A percentile compares a stretch with the other conserved stretches of the same genome.
phyloP scores from a whole-genome alignment of 1,284 basidiomycete genomes.

The Tilletiaria anomala region DNA sequence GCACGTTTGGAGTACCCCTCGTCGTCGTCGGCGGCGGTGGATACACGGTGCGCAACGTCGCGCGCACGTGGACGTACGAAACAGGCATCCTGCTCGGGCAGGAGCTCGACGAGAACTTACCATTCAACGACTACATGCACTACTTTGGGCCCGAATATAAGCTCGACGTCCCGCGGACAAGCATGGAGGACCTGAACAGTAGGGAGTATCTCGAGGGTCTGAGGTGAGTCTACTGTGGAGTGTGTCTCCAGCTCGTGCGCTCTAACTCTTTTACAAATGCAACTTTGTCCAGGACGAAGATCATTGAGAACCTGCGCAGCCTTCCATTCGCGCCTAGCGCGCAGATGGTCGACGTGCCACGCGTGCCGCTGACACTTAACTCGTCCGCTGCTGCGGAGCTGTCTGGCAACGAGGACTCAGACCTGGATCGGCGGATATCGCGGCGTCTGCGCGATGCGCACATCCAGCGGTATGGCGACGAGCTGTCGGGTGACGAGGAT shows the following conservation, averaged over 20 bases:
- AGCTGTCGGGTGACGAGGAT: slow-evolving; percentile 29
- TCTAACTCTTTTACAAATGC: background rate
- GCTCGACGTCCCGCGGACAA: slow-evolving; percentile 75
- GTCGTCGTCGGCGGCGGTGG: slow-evolving; percentile 90
- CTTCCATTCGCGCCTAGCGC: slow-evolving; percentile 73
- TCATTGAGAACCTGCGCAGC: slow-evolving; percentile 63
- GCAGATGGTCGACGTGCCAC: slow-evolving; percentile 68
- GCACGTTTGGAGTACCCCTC: slow-evolving; percentile 69
- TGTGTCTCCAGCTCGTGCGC: background rate
- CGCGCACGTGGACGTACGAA: slow-evolving; percentile 89
- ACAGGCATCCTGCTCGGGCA: slow-evolving; percentile 82
- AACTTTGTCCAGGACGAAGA: slow-evolving; percentile 46
- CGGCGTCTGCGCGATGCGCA: slow-evolving; percentile 26
- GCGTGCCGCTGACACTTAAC: slow-evolving; percentile 50
- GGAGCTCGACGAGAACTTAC: slow-evolving; percentile 61
- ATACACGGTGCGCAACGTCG: slow-evolving; percentile 84
- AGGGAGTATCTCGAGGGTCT: slow-evolving; percentile 70
- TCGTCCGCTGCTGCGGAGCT: slow-evolving; percentile 45
- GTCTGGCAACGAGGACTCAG: slow-evolving; percentile 37
- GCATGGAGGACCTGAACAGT: slow-evolving; percentile 86
- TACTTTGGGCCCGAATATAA: slow-evolving; percentile 95
- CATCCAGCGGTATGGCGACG: slow-evolving; percentile 25
- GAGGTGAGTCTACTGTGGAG: slow-evolving; percentile 44
- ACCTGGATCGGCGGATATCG: slow-evolving; percentile 38
- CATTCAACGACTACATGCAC: slow-evolving; percentile 92